Evolutionary conservation across 495 filamentous ascomycete genomes (phyloP).

Genomic region (Aspergillus baeticus): DNA sequence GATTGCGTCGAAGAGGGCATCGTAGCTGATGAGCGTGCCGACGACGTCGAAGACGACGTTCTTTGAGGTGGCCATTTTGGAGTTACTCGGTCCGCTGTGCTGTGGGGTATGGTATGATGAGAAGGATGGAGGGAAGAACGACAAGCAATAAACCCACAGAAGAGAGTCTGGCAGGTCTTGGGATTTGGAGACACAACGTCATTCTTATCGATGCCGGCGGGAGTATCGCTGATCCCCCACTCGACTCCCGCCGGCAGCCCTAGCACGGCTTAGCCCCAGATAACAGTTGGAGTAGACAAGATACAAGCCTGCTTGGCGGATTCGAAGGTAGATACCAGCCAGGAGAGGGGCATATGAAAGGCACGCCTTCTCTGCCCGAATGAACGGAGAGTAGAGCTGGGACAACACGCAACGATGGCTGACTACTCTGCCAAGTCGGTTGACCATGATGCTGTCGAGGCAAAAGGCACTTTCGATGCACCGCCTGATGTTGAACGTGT

Average conservation of each 20-base stretch:
- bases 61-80: conserved; percentile 18
- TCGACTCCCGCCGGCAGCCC: background rate
- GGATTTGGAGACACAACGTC: no score
- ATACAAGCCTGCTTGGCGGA: background rate
- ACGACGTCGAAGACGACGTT: conserved; percentile 45
- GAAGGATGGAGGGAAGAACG: no score
- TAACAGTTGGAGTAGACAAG: background rate
- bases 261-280: background rate
- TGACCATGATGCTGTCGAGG: no score
- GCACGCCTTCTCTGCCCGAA: background rate
- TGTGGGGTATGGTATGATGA: background rate
- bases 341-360: background rate
- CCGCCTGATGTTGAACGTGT: background rate
- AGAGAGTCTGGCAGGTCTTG: no score
- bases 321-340: no score
- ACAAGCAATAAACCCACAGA: no score
- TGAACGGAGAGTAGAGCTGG: no score
- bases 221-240: background rate
- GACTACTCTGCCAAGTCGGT: no score
- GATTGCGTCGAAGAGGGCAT: conserved; percentile 31
- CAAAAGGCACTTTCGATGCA: background rate
- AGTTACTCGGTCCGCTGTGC: background rate
- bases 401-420: no score
- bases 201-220: background rate
- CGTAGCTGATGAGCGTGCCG: conserved; percentile 37